phyloP scores from a whole-genome alignment of 495 filamentous ascomycete genomes.

The Penicillium mononematosum region DNA sequence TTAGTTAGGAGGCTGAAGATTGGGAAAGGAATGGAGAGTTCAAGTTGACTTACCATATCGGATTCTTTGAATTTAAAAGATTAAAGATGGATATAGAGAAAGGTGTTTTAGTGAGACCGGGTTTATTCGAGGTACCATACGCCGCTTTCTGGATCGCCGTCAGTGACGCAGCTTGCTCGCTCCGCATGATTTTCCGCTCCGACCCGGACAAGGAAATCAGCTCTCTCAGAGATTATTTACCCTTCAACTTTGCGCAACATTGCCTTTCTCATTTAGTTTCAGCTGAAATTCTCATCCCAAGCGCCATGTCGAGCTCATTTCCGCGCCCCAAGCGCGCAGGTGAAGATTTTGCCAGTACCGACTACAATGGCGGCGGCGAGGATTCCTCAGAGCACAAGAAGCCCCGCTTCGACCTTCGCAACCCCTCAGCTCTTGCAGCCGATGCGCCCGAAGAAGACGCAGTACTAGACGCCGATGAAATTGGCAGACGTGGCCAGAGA shows the following conservation, averaged over 20 bases:
- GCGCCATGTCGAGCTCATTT: constrained; percentile 59
- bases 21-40: not conserved
- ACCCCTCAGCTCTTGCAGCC: constrained; percentile 84
- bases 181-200: constrained; percentile 50
- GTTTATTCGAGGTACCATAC: constrained; percentile 4
- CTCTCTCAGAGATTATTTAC: constrained; percentile 6
- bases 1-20: constrained; percentile 19
- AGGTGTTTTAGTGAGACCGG: constrained; percentile 3
- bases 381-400: constrained; percentile 64
- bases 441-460: constrained; percentile 76
- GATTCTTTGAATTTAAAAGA: not conserved
- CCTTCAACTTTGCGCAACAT: constrained; percentile 17
- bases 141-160: constrained; percentile 11
- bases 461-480: constrained; percentile 86
- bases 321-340: constrained; percentile 79
- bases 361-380: constrained; percentile 58
- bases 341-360: constrained; percentile 72
- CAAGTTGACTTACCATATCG: constrained; percentile 30
- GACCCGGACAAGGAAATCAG: constrained; percentile 36
- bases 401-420: constrained; percentile 91
- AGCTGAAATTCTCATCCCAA: not conserved
- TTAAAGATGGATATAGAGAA: constrained; percentile 7
- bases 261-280: not conserved
- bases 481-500: constrained; percentile 72
- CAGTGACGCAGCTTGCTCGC: constrained; percentile 44